phyloP scores from a whole-genome alignment of 768 basidiomycete genomes.

The Lanmaoa rubissima region DNA sequence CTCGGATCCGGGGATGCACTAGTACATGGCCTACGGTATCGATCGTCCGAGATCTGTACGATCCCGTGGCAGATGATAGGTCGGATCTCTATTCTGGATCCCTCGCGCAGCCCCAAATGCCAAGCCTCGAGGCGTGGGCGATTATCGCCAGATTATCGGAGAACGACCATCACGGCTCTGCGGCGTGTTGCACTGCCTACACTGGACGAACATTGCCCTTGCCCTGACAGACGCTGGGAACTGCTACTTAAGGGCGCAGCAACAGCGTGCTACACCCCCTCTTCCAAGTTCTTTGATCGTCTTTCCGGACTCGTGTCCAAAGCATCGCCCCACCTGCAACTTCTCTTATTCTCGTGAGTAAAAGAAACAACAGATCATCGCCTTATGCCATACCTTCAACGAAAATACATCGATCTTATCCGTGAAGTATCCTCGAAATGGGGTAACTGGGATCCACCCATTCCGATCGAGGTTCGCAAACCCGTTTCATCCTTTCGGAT shows the following conservation, averaged over 20 bases:
- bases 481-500: neutral
- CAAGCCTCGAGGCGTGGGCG: neutral
- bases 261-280: neutral
- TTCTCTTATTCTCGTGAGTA: no score
- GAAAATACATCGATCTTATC: slow-evolving; percentile 38
- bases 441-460: slow-evolving; percentile 40
- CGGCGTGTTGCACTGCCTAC: neutral
- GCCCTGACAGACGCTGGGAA: slow-evolving; percentile 7
- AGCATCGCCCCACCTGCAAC: neutral
- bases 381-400: slow-evolving; percentile 14
- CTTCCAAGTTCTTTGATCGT: neutral
- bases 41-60: no score
- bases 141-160: neutral
- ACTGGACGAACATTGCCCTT: neutral
- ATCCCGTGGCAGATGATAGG: no score
- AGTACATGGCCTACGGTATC: no score
- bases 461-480: slow-evolving; percentile 28
- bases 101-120: no score
- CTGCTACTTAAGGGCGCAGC: neutral
- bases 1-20: no score
- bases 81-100: no score
- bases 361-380: neutral
- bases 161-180: neutral
- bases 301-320: neutral
- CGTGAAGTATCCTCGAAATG: slow-evolving; percentile 32